Conservation (phyloP, 2,329 filamentous ascomycete species). For the Nemania abortiva region DNA sequence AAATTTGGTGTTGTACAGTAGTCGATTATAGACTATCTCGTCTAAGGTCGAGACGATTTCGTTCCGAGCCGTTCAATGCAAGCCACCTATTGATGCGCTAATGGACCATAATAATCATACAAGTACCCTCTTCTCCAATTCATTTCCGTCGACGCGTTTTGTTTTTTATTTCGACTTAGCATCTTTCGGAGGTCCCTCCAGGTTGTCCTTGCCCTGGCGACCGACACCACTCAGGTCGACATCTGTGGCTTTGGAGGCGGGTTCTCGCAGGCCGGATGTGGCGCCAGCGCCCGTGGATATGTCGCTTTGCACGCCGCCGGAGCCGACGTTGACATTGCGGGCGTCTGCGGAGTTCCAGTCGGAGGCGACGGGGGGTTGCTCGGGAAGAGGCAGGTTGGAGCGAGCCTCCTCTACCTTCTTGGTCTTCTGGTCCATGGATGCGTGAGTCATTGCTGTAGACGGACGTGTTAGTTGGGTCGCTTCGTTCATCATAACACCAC, state of each 20-base stretch:
- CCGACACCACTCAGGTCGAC: constrained; percentile 71
- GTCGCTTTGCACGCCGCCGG: constrained; percentile 67
- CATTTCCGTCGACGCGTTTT: not conserved
- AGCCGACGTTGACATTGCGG: constrained; percentile 76
- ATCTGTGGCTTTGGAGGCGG: constrained; percentile 66
- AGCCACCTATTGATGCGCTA: constrained; percentile 16
- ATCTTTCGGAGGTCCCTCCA: constrained; percentile 70
- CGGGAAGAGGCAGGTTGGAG: constrained; percentile 82
- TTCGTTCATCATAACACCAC: not conserved
- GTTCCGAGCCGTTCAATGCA: not conserved
- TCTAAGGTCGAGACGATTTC: not conserved
- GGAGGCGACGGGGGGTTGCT: constrained; percentile 79
- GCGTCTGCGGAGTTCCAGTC: constrained; percentile 82
- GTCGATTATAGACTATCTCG: constrained; percentile 15
- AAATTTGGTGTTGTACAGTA: not conserved
- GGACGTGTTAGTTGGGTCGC: constrained; percentile 9
- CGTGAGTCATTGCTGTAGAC: constrained; percentile 33
- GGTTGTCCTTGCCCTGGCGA: constrained; percentile 70
- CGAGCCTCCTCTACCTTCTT: constrained; percentile 73
- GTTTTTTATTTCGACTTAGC: constrained; percentile 46
- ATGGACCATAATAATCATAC: constrained; percentile 23
- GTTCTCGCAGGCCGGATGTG: constrained; percentile 67
- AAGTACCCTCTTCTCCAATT: not conserved
- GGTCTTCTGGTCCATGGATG: constrained; percentile 38
- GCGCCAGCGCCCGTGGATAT: constrained; percentile 64